These are phyloP conservation scores for Prunus armeniaca DNA, from an alignment of 306 rosid genomes.

Conservation along the genomic window DNA sequence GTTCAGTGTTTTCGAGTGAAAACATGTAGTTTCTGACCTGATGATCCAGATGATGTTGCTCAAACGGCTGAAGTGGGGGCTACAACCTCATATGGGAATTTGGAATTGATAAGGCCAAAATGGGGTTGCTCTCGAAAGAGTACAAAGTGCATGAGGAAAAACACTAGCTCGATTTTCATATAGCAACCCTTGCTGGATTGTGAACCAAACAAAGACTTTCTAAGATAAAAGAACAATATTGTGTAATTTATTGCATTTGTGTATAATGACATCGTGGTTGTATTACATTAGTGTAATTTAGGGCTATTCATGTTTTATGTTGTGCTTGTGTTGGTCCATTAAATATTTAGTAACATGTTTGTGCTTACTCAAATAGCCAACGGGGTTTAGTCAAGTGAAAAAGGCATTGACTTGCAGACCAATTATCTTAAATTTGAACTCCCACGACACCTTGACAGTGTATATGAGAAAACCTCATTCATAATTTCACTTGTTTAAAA, in stretches of 20 bases:
- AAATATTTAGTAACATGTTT: too few relatives aligned
- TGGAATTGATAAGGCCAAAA: neutral
- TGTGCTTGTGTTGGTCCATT: too few relatives aligned
- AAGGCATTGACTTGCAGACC: fast-evolving
- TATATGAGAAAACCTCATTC: too few relatives aligned
- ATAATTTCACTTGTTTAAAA: too few relatives aligned
- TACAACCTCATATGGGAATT: neutral
- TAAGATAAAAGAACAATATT: constrained; percentile 20
- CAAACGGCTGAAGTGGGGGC: neutral
- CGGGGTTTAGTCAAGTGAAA: too few relatives aligned
- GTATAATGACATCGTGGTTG: too few relatives aligned
- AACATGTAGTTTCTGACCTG: neutral
- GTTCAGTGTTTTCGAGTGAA: neutral
- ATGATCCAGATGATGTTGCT: neutral
- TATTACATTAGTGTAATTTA: too few relatives aligned
- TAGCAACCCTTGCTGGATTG: too few relatives aligned
- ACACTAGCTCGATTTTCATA: neutral
- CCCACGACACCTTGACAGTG: too few relatives aligned
- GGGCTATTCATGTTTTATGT: too few relatives aligned
- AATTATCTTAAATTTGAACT: fast-evolving
- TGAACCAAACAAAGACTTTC: too few relatives aligned
- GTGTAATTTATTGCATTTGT: neutral
- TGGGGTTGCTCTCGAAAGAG: constrained; percentile 1
- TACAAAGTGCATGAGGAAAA: neutral
- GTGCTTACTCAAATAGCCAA: too few relatives aligned